phyloP scores from a whole-genome alignment of 345 rosid genomes.

The Syzygium aromaticum region DNA sequence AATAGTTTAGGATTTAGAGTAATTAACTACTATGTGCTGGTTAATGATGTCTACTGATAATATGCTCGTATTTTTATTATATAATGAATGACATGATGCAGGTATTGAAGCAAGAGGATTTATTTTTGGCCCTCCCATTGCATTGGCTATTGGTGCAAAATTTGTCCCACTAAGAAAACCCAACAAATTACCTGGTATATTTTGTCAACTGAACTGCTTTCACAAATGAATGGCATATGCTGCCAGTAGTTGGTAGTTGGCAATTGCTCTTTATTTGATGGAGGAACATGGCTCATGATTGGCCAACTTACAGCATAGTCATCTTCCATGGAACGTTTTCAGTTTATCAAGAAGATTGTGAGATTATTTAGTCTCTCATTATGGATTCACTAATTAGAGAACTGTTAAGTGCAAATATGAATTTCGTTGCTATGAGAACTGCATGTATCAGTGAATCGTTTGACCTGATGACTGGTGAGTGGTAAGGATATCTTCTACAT shows the following conservation, averaged over 20 bases:
- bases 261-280: neutral
- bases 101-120: conserved; percentile 99
- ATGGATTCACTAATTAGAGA: neutral
- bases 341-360: neutral
- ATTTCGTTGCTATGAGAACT: neutral
- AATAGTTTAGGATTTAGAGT: neutral
- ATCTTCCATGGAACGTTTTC: neutral
- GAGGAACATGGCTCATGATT: neutral
- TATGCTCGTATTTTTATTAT: neutral
- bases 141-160: conserved; percentile 96
- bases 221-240: neutral
- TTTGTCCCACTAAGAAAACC: conserved; percentile 99
- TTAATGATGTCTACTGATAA: neutral
- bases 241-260: neutral
- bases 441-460: neutral
- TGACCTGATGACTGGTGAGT: neutral
- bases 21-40: neutral
- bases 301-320: neutral
- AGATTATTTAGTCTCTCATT: neutral
- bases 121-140: conserved; percentile 98
- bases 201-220: neutral
- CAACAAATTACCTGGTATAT: conserved; percentile 81
- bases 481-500: neutral
- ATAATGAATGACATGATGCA: conserved; percentile 12
- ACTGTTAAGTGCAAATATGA: neutral